Percentiles rank a stretch among this genome's conserved stretches.
These are phyloP conservation scores for Bipolaris bicolor DNA, from an alignment of 2,329 filamentous ascomycete genomes.

Conservation along the genomic window DNA sequence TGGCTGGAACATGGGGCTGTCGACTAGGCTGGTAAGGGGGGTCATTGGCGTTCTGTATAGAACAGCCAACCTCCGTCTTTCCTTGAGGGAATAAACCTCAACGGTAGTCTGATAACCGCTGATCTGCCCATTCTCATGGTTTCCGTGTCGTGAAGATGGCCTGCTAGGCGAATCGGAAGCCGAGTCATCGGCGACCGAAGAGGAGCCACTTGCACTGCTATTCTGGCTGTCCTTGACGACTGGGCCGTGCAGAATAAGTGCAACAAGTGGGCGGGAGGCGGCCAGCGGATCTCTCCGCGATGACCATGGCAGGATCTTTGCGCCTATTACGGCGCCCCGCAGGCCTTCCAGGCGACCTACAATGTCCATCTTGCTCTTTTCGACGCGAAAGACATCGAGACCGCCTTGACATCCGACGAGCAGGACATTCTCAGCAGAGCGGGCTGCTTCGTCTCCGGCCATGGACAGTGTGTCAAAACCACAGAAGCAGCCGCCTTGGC, in stretches of 20 bases:
- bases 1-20: slow-evolving; percentile 69
- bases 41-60: slow-evolving; percentile 73
- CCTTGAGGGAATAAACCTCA: slow-evolving; percentile 84
- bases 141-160: slow-evolving; percentile 39
- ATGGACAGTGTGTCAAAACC: slow-evolving; percentile 74
- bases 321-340: slow-evolving; percentile 77
- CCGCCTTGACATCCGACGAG: slow-evolving; percentile 81
- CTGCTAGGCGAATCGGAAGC: slow-evolving; percentile 46
- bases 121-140: slow-evolving; percentile 47
- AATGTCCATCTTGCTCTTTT: slow-evolving; percentile 72
- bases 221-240: slow-evolving; percentile 58
- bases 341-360: slow-evolving; percentile 76
- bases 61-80: slow-evolving; percentile 72
- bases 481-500: slow-evolving; percentile 76
- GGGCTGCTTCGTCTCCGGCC: slow-evolving; percentile 53
- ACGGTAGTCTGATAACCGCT: slow-evolving; percentile 83
- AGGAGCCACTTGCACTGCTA: slow-evolving; percentile 43
- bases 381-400: slow-evolving; percentile 75
- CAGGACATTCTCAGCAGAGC: slow-evolving; percentile 66
- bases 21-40: slow-evolving; percentile 61
- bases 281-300: slow-evolving; percentile 59
- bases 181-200: slow-evolving; percentile 47
- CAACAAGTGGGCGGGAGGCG: slow-evolving; percentile 73
- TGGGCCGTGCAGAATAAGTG: slow-evolving; percentile 80
- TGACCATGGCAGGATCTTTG: slow-evolving; percentile 80